These are phyloP conservation scores for Ascoidea tarda DNA, from an alignment of 805 yeast species.

Conservation along the genomic window DNA sequence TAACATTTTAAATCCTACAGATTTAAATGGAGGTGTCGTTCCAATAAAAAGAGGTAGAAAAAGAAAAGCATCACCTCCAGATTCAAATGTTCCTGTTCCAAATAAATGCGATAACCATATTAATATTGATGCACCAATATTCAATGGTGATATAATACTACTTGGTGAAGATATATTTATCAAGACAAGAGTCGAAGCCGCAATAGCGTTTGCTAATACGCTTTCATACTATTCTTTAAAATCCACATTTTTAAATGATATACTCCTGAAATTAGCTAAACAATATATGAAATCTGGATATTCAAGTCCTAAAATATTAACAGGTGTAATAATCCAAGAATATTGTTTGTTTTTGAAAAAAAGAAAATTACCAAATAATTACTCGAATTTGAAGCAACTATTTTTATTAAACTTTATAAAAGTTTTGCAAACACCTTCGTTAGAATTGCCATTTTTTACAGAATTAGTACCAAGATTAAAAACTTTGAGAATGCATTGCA, in stretches of 20 bases:
- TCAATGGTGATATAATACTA: constrained; percentile 79
- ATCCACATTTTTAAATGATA: constrained; percentile 19
- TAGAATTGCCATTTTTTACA: constrained; percentile 41
- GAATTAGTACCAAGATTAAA: constrained; percentile 81
- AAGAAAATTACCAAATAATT: constrained; percentile 13
- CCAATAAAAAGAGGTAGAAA: constrained; percentile 27
- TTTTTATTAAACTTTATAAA: constrained; percentile 10
- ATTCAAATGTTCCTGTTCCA: constrained; percentile 26
- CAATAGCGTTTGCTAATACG: constrained; percentile 60
- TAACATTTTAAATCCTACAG: constrained; percentile 5
- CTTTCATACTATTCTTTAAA: constrained; percentile 34
- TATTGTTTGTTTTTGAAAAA: constrained; percentile 26
- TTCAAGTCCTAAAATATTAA: constrained; percentile 68
- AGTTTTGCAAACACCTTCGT: not conserved
- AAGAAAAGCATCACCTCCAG: constrained; percentile 23
- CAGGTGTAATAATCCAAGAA: constrained; percentile 60
- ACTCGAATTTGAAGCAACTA: constrained; percentile 13
- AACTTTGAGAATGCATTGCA: constrained; percentile 77
- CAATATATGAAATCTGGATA: constrained; percentile 42
- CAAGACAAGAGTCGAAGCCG: constrained; percentile 61
- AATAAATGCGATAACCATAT: constrained; percentile 44
- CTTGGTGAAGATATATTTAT: constrained; percentile 66
- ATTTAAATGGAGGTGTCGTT: not conserved
- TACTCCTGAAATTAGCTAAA: constrained; percentile 15
- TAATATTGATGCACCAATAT: constrained; percentile 87